Percentiles rank a stretch among this genome's conserved stretches.
Conservation (phyloP, 495 filamentous ascomycete genomes). For the Penicillium dipodomyicola region DNA sequence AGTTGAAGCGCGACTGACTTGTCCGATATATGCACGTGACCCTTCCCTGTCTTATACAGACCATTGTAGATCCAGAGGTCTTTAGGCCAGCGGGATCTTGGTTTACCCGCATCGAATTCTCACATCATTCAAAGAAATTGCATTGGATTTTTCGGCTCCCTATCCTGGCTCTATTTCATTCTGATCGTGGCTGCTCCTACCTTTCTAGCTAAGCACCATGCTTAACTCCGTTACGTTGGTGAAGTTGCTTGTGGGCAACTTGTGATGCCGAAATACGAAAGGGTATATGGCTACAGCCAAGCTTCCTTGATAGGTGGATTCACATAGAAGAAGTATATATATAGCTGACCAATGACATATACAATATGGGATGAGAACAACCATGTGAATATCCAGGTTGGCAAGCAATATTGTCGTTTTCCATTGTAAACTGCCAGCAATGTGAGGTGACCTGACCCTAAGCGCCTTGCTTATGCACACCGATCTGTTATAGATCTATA, state of each 20-base stretch:
- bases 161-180: not conserved
- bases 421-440: not conserved
- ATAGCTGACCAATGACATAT: not conserved
- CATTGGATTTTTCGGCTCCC: not conserved
- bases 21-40: constrained; percentile 1
- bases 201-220: not conserved
- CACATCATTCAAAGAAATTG: not conserved
- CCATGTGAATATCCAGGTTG: not conserved
- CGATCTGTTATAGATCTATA: not conserved
- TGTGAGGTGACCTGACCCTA: not conserved
- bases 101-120: not conserved
- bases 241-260: not conserved
- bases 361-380: not conserved
- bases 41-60: not conserved
- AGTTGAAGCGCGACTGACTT: not conserved
- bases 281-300: too few species aligned
- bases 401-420: not conserved
- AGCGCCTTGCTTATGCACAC: fast-evolving
- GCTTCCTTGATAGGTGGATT: not conserved
- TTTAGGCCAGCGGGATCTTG: not conserved
- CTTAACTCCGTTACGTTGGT: not conserved
- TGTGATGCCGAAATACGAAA: not conserved
- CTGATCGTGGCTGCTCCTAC: not conserved
- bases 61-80: not conserved
- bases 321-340: not conserved